phyloP scores from a whole-genome alignment of 208 protist species.

The Endotrypanum monterogeii region DNA sequence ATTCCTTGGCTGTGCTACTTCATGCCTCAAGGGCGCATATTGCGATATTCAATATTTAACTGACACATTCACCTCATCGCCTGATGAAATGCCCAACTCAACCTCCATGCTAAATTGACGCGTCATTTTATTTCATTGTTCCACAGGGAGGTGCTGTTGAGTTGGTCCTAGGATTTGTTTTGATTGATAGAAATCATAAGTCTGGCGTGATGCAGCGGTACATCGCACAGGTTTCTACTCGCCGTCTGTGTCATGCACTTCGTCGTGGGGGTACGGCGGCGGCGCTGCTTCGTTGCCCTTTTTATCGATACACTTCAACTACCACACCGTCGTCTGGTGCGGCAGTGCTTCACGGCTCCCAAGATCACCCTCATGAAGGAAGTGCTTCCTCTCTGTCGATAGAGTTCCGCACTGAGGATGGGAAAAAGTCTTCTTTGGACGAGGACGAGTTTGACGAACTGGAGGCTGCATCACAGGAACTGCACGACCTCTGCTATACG shows the following conservation, averaged over 20 bases:
- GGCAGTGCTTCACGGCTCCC: not conserved
- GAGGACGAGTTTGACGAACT: conserved; percentile 87
- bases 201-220: not conserved
- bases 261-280: not conserved
- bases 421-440: conserved; percentile 28
- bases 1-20: not conserved
- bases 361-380: not conserved
- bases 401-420: conserved; percentile 4
- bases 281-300: not conserved
- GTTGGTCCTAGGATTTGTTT: not conserved
- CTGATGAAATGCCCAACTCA: not conserved
- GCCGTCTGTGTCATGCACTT: not conserved
- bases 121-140: not conserved
- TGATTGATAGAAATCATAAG: not conserved
- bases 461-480: conserved; percentile 89
- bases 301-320: not conserved
- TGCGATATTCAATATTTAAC: not conserved
- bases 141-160: not conserved
- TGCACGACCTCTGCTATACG: conserved; percentile 86
- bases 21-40: not conserved
- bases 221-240: not conserved
- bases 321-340: not conserved
- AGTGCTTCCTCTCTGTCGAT: not conserved
- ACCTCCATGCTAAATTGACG: not conserved
- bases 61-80: not conserved